Evolutionary conservation across 208 protist genomes (phyloP), one percentile per base, ranked within the genome.

Genomic region (Trypanosoma scelopori): DNA sequence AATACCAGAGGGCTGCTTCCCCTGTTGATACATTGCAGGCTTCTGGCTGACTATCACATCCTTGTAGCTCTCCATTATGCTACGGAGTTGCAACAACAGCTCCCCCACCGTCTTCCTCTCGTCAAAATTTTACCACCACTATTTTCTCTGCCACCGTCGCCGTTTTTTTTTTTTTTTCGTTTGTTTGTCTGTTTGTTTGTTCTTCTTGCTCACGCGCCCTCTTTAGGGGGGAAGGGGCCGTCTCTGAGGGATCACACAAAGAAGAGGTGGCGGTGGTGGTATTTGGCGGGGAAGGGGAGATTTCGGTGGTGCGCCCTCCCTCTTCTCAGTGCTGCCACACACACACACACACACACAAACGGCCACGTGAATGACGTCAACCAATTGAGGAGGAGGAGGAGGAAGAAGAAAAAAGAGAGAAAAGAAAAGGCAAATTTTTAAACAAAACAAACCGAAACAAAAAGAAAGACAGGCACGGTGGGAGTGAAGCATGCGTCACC

Each of bases 1-100:
- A 32, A 92, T 78, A 50, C 63, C 73, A 0, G 74, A 52, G 11
- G 58, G 61, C 65, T 84, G 74, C 52, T 58, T 65, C 3, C 71
- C 43, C 52, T 80, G 55, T 9, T 65, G 28, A 66, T 89, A 91
- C 85, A 91, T 91, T 35, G 85, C 82, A 39, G 91, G 91, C 5
- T 78, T 81, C 68, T 94, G 82, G 64, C 89, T 94, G 6, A 95
- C 69, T 23, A 97, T 87, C 23, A 95, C 85, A 89, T 97, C 89
- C 61, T 94, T 95, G 76, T 91, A 91, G 51, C 72, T 73, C 71
- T 97, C 88, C 89, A 93, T 94, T 20, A 25, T 25, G 32, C 37
- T 43, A 15, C 16, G 27, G 46, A 5, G 12, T n/a, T 16, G 4
- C 25, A 9, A n/a, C 13, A 11, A 25, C 13, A 7, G 1, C 35